Percentiles rank a stretch among this genome's conserved stretches.
Conservation (phyloP, 2,329 filamentous ascomycete genomes). For the Fusarium sp. region DNA sequence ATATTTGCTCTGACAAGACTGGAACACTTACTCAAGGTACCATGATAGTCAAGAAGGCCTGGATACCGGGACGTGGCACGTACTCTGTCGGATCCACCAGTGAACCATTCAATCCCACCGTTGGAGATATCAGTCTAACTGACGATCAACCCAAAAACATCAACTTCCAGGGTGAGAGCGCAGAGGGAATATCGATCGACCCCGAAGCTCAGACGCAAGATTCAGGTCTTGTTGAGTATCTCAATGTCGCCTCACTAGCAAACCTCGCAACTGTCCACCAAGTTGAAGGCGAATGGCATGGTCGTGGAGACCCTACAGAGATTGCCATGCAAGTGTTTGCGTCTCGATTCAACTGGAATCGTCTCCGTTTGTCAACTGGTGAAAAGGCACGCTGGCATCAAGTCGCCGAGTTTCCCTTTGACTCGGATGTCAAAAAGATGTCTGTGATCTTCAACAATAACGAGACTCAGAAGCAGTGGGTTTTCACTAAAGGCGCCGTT, state of each 20-base stretch:
- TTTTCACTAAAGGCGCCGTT: constrained; percentile 78
- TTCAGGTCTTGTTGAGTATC: constrained; percentile 65
- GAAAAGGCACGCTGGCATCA: constrained; percentile 68
- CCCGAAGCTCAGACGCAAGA: constrained; percentile 60
- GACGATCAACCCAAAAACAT: constrained; percentile 56
- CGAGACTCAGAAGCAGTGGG: constrained; percentile 58
- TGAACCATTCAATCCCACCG: constrained; percentile 71
- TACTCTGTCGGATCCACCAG: constrained; percentile 64
- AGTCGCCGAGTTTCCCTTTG: constrained; percentile 79
- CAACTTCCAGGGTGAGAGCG: constrained; percentile 46
- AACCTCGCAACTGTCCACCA: constrained; percentile 76
- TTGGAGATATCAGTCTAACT: constrained; percentile 62
- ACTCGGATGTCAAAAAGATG: constrained; percentile 84
- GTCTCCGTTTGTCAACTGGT: constrained; percentile 65
- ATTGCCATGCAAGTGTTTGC: constrained; percentile 84
- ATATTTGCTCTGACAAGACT: constrained; percentile 72
- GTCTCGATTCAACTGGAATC: constrained; percentile 76
- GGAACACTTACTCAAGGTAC: constrained; percentile 68
- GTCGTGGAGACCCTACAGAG: constrained; percentile 75
- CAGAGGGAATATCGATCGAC: constrained; percentile 48
- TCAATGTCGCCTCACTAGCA: constrained; percentile 75
- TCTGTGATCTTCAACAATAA: constrained; percentile 74
- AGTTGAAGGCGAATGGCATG: constrained; percentile 70
- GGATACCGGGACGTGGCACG: constrained; percentile 64
- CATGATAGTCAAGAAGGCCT: constrained; percentile 69